A percentile compares a stretch with the other conserved stretches of the same genome.
These are phyloP conservation scores for Syzygium aromaticum DNA, from an alignment of 345 rosid genomes.

Conservation along the genomic window DNA sequence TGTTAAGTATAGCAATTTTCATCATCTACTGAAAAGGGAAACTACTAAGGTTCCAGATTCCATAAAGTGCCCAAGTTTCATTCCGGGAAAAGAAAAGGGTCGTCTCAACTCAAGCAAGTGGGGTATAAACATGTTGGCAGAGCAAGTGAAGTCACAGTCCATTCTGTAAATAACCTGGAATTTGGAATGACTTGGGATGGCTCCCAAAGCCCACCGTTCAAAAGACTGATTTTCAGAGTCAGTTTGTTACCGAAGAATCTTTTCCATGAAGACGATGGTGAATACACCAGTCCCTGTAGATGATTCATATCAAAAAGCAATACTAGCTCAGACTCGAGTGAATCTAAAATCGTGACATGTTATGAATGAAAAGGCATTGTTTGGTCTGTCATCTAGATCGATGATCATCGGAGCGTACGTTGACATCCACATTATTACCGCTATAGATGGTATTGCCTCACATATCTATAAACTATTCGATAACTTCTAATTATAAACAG, in stretches of 20 bases:
- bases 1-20: neutral
- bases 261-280: neutral
- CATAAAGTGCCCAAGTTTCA: slow-evolving; percentile 2
- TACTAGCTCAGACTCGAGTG: neutral
- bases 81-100: neutral
- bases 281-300: neutral
- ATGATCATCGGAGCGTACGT: neutral
- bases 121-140: neutral
- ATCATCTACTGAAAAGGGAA: neutral
- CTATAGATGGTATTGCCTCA: neutral
- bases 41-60: neutral
- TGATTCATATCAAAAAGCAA: neutral
- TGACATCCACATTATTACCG: neutral
- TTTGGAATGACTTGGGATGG: neutral
- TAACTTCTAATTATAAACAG: neutral
- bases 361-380: neutral
- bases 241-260: neutral
- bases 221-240: neutral
- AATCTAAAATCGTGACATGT: neutral
- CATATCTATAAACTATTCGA: neutral
- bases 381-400: neutral
- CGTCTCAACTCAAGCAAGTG: neutral
- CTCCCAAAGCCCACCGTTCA: neutral
- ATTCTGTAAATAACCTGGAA: neutral
- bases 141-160: neutral